Conservation (phyloP, 2,329 filamentous ascomycete species). For the Simplicillium aogashimaense region DNA sequence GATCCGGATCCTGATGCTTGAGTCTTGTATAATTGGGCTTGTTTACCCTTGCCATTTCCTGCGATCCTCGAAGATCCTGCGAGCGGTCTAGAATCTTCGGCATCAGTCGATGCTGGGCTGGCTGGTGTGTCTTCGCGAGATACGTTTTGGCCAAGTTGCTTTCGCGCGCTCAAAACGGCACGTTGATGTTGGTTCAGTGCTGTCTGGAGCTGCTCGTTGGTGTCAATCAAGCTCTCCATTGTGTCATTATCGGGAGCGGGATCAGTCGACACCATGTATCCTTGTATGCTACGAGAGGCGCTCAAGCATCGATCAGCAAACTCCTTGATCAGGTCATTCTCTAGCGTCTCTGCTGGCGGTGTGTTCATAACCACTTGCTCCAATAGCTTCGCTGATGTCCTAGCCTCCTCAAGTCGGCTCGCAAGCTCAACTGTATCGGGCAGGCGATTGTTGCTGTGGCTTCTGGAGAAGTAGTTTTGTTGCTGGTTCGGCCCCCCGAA, state of each 20-base stretch:
- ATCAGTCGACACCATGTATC: constrained; percentile 71
- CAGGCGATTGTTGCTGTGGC: constrained; percentile 35
- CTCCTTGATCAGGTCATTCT: constrained; percentile 85
- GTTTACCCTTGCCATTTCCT: constrained; percentile 24
- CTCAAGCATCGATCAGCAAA: constrained; percentile 79
- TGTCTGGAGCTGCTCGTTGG: constrained; percentile 80
- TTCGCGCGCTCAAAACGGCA: constrained; percentile 56
- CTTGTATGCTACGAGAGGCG: constrained; percentile 72
- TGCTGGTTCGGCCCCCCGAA: constrained; percentile 29
- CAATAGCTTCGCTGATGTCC: constrained; percentile 84
- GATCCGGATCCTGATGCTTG: constrained; percentile 14
- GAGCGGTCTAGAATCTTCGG: neutral
- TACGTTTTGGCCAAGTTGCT: constrained; percentile 34
- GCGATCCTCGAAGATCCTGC: constrained; percentile 6
- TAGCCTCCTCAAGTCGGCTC: constrained; percentile 78
- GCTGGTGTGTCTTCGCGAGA: constrained; percentile 16
- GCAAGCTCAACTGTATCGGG: constrained; percentile 70
- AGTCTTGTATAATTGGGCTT: constrained; percentile 8
- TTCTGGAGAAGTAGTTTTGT: constrained; percentile 49
- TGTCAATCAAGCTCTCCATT: constrained; percentile 86
- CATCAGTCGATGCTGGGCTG: constrained; percentile 8
- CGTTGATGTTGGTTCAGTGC: constrained; percentile 79
- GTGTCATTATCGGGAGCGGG: constrained; percentile 86
- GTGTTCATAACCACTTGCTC: constrained; percentile 85
- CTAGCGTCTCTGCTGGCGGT: constrained; percentile 61